Base-by-base conservation (phyloP, 208 protist species). In the Tritrichomonas musculus region DNA sequence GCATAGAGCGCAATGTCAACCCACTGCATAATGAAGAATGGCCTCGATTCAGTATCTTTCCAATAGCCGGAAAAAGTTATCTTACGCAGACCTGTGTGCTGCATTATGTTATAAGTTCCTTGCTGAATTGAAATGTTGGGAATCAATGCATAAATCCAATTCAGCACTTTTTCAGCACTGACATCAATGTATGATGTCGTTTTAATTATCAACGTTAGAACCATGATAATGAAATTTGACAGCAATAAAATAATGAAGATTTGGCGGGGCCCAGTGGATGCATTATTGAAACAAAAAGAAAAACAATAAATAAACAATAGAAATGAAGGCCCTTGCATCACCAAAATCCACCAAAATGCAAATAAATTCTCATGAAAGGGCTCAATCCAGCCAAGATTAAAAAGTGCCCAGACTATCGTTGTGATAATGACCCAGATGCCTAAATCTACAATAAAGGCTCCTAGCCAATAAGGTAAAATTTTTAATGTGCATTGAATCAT, bases 401-500 rank as follows among this genome's bases (percentile, higher is more conserved):
- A 77, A 47, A 77, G 3, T 44, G 36, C 27, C 69, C 69, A 77
- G 5, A 77, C 36, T 9, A 77, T 44, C 1, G 69, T 77, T 4
- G 36, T 77, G 5, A 22, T 20, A 44, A 39, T 20, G 4, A 44
- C 44, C 69, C 69, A 77, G 20, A 77, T 22, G 9, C 4, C 8
- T 4, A 77, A 77, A 44, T 77, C 69, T 9, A 77, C 9, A 20
- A 77, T 1, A 77, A 77, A 44, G 4, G 36, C 8, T 17, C 2
- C 69, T 17, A 77, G 36, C 69, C 69, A 77, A 77, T 77, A 77
- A 47, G 69, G 69, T 20, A 77, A 77, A 20, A 77, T 77, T 77
- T 77, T 77, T 20, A 77, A 20, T 36, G 27, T 77, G 25, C 69
- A 77, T 36, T 4, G 25, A 47, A 77, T 20, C 69, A 77, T 77